These are phyloP conservation scores for Thraustochytrium striatum DNA, from an alignment of 352 stramenopile genomes.

Conservation along the genomic window DNA sequence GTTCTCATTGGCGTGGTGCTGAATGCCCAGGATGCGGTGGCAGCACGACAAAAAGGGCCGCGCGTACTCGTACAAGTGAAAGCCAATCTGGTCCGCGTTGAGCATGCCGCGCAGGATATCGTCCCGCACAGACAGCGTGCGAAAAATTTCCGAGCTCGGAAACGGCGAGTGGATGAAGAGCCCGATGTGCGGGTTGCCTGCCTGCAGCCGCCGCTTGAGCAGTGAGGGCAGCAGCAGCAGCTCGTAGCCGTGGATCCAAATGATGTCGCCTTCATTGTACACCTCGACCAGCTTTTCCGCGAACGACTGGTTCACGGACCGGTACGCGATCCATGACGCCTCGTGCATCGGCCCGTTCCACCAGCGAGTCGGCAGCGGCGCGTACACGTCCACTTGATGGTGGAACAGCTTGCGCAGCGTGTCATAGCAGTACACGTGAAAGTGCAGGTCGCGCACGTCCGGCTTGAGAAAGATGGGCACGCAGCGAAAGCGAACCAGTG, in stretches of 20 bases:
- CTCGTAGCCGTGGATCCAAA: conserved; percentile 98
- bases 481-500: conserved; percentile 32
- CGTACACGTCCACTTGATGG: conserved; percentile 52
- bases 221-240: conserved; percentile 92
- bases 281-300: conserved; percentile 81
- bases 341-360: conserved; percentile 47
- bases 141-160: conserved; percentile 93
- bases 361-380: conserved; percentile 46
- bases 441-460: neutral
- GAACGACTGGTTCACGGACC: conserved; percentile 80
- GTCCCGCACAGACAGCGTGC: conserved; percentile 87
- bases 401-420: conserved; percentile 52
- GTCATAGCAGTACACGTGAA: conserved; percentile 51
- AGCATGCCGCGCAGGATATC: conserved; percentile 92
- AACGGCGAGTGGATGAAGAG: conserved; percentile 97
- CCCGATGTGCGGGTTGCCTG: conserved; percentile 81
- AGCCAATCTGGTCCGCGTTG: conserved; percentile 93
- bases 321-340: conserved; percentile 47
- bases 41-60: conserved; percentile 96
- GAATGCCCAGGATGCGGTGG: conserved; percentile 73
- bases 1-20: conserved; percentile 58
- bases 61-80: conserved; percentile 96
- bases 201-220: conserved; percentile 77
- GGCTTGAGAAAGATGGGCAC: conserved; percentile 48
- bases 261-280: conserved; percentile 74